Evolutionary conservation across 228 moss, liverwort and hornwort genomes (phyloP), one percentile per base, ranked within the genome.

Genomic region (Sphagnum magellanicum): DNA sequence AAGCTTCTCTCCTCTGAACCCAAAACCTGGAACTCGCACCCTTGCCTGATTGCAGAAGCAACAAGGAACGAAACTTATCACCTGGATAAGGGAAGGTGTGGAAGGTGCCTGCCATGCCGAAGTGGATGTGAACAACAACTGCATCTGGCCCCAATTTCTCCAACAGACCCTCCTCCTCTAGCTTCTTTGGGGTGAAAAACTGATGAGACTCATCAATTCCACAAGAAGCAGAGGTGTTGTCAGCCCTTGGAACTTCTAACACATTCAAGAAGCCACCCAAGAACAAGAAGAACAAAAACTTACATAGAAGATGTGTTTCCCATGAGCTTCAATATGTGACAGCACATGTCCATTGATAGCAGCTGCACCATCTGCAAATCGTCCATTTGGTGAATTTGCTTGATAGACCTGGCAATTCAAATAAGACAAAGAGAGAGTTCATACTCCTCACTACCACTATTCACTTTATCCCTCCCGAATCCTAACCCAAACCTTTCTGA

Each of bases 41-140:
- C 32, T 32, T 32, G 32, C 32, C 32, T 32, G 32, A 3, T 32
- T 32, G 32, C 32, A 32, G 32, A 32, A 32, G 32, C 32, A 32
- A 32, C 32, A 32, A 47, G 12, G 4, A 7, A 65, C 0, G 49
- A 11, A 63, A 10, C 3, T 1, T 32, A 32, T 8, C 78, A 92
- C 95, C 92, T 59, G 92, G 95, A 78, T 73, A 84, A 52, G 67
- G 58, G 82, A 87, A 92, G 13, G 65, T 84, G 72, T 90, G 92
- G 71, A 95, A 95, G 53, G 90, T 90, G 51, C 95, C 95, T 59
- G 95, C 87, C 95, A 92, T 92, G 66, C 92, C 95, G 70, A 95
- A 80, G 73, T 95, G 90, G 13, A 92, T 91, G 61, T 91, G 95
- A 46, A 92, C 90, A 53, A 90, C 89, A 61, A 89, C 74, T 6